Conservation (phyloP, 441 rosid species). For the Euphorbia neoarborescens region DNA sequence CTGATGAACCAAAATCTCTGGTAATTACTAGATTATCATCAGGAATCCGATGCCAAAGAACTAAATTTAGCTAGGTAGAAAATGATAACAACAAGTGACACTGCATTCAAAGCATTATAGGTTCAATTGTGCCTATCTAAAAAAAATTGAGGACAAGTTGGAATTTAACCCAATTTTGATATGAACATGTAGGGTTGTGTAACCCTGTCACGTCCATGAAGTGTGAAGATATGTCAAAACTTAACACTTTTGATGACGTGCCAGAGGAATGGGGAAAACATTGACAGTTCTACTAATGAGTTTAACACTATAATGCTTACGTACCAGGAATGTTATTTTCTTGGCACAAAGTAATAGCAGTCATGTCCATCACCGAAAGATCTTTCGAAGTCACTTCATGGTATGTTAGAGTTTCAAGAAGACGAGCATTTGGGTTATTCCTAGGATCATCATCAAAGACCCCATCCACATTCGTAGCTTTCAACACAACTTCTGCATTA, state of each 20-base stretch:
- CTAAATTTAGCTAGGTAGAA: too few relatives aligned
- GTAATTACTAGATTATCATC: too few relatives aligned
- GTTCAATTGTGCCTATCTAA: neutral
- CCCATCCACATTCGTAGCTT: conserved; percentile 88
- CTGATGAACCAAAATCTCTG: too few relatives aligned
- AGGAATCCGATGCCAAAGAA: too few relatives aligned
- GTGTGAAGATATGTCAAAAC: too few relatives aligned
- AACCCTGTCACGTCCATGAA: too few relatives aligned
- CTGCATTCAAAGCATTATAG: too few relatives aligned
- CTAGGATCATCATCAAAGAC: conserved; percentile 80
- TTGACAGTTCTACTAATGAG: neutral
- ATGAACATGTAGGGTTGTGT: neutral
- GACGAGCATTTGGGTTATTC: conserved; percentile 64
- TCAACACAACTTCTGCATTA: conserved; percentile 83
- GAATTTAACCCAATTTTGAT: neutral
- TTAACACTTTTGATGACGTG: too few relatives aligned
- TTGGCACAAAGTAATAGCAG: conserved; percentile 89
- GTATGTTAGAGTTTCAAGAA: conserved; percentile 62
- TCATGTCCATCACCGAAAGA: conserved; percentile 94
- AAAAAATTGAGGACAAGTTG: neutral
- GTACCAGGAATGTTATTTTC: conserved; percentile 90
- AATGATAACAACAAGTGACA: too few relatives aligned
- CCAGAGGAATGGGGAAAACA: too few relatives aligned
- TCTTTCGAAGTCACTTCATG: conserved; percentile 79
- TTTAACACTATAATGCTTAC: neutral